Percentiles rank a stretch among this genome's conserved stretches.
Conservation (phyloP, 345 rosid genomes). For the Heritiera littoralis region DNA sequence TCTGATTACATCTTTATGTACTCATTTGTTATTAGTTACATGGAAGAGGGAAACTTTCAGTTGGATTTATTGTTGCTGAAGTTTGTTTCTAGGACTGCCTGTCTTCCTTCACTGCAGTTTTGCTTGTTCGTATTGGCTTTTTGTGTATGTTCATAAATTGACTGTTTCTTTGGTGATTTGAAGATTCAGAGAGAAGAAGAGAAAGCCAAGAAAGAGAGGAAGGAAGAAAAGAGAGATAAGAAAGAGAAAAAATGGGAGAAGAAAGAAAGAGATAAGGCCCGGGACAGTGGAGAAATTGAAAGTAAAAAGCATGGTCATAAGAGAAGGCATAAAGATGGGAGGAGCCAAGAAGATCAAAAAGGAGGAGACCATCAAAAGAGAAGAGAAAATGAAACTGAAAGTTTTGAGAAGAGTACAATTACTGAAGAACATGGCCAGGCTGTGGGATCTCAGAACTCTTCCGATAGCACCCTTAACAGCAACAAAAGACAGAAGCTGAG, state of each 20-base stretch:
- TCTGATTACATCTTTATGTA: neutral
- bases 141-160: conserved; percentile 19
- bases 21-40: neutral
- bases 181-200: conserved; percentile 42
- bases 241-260: conserved; percentile 34
- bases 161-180: conserved; percentile 29
- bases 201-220: conserved; percentile 40
- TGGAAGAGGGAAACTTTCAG: neutral
- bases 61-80: neutral
- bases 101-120: neutral
- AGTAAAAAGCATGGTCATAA: conserved; percentile 40
- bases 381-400: conserved; percentile 36
- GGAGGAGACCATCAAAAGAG: conserved; percentile 35
- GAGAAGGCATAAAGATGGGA: conserved; percentile 34
- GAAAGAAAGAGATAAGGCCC: conserved; percentile 34
- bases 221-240: conserved; percentile 28
- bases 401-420: conserved; percentile 53
- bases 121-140: neutral
- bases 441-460: conserved; percentile 33
- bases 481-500: conserved; percentile 44
- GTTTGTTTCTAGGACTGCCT: neutral
- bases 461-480: conserved; percentile 36
- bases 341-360: conserved; percentile 32
- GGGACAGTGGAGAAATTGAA: conserved; percentile 31
- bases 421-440: conserved; percentile 65